Percentiles rank a stretch among this genome's conserved stretches.
These are phyloP conservation scores for Daldinia concentrica DNA, from an alignment of 495 filamentous ascomycete genomes.

Conservation along the genomic window DNA sequence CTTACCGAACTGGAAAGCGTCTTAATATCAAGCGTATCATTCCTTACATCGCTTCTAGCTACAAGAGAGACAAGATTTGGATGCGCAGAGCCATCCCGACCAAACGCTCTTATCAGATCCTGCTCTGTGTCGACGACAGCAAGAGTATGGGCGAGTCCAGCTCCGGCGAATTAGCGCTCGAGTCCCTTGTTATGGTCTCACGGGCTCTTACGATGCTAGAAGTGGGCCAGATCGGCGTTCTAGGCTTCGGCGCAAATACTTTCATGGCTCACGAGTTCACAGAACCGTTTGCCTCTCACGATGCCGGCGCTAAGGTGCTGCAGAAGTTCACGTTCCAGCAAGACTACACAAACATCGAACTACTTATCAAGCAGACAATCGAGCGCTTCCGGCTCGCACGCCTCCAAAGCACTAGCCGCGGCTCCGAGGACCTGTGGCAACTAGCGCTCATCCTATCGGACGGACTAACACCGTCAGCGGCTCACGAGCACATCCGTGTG, in stretches of 20 bases:
- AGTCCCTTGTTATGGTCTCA: conserved; percentile 88
- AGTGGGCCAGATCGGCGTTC: conserved; percentile 86
- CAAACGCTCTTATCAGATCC: conserved; percentile 94
- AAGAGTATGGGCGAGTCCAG: conserved; percentile 86
- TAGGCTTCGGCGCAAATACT: conserved; percentile 87
- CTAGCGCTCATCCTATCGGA: conserved; percentile 91
- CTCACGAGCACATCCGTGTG: conserved; percentile 82
- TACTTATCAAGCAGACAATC: conserved; percentile 78
- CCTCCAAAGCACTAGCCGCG: conserved; percentile 61
- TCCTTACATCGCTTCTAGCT: conserved; percentile 94
- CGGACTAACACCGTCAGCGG: conserved; percentile 79
- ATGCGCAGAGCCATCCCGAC: conserved; percentile 90
- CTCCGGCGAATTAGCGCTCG: conserved; percentile 75
- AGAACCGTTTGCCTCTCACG: conserved; percentile 75
- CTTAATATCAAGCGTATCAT: conserved; percentile 99
- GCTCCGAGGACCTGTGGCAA: conserved; percentile 92
- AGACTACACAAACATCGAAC: conserved; percentile 81
- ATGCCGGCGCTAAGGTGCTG: conserved; percentile 82
- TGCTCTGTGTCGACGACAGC: conserved; percentile 96
- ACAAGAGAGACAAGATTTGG: conserved; percentile 99
- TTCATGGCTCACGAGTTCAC: conserved; percentile 90
- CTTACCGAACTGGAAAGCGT: conserved; percentile 96
- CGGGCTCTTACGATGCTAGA: conserved; percentile 90
- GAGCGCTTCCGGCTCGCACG: conserved; percentile 82
- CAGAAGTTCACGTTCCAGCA: conserved; percentile 89